Evolutionary conservation across 257 asterid genomes (phyloP).

Genomic region (Solanum commersonii): DNA sequence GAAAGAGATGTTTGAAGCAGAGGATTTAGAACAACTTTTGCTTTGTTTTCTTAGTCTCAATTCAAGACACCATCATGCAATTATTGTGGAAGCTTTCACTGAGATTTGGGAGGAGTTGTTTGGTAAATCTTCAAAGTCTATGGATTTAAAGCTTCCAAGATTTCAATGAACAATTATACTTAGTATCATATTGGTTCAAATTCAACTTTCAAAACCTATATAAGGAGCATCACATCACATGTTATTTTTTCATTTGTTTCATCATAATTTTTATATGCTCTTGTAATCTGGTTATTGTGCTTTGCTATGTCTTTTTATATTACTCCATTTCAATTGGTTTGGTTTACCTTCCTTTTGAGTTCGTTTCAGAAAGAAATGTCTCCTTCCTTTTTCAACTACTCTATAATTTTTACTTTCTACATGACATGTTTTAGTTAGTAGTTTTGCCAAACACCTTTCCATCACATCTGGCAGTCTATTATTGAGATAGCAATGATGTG

Average conservation of each 20-base stretch:
- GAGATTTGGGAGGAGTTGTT: constrained; percentile 49
- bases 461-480: not conserved
- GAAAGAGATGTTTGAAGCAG: constrained; percentile 47
- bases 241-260: not conserved
- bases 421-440: not conserved
- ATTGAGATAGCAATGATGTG: not conserved
- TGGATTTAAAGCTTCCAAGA: not conserved
- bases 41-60: constrained; percentile 61
- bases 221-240: not conserved
- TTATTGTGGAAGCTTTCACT: constrained; percentile 55
- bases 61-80: constrained; percentile 48
- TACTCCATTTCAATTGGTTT: not conserved
- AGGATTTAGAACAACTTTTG: constrained; percentile 58
- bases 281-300: not conserved
- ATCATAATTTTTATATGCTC: not conserved
- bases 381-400: not conserved
- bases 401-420: not conserved
- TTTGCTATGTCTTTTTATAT: not conserved
- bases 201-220: not conserved
- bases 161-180: not conserved
- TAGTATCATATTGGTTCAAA: not conserved
- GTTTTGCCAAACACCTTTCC: not conserved
- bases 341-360: not conserved
- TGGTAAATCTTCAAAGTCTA: constrained; percentile 3
- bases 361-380: fast-evolving